Conservation (phyloP, 2,329 filamentous ascomycete species). For the Magnaporthiopsis rhizophila region DNA sequence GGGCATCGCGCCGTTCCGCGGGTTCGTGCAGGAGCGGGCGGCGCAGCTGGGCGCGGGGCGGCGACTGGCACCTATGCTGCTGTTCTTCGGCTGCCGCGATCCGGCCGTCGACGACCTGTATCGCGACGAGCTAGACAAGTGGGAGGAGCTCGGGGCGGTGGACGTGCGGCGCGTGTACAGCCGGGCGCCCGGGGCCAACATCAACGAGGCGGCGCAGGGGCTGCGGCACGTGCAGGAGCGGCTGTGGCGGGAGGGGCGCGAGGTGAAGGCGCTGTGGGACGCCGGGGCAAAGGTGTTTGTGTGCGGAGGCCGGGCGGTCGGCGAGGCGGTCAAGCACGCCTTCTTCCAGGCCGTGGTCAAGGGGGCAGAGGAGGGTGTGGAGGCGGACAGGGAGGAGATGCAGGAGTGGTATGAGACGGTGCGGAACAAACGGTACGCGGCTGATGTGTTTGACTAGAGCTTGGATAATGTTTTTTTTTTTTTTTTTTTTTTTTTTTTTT, state of each 20-base stretch:
- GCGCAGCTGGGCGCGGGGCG: slow-evolving; percentile 40
- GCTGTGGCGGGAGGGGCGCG: slow-evolving; percentile 34
- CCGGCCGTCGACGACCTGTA: slow-evolving; percentile 53
- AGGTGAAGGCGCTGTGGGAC: slow-evolving; percentile 26
- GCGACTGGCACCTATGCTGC: slow-evolving; percentile 49
- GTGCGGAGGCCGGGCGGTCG: slow-evolving; percentile 45
- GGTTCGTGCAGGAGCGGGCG: slow-evolving; percentile 55
- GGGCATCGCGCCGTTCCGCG: slow-evolving; percentile 55
- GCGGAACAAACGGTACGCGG: slow-evolving; percentile 48
- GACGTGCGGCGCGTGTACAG: slow-evolving; percentile 55
- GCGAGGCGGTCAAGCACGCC: slow-evolving; percentile 29
- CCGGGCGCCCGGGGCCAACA: slow-evolving; percentile 26
- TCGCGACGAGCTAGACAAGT: slow-evolving; percentile 46
- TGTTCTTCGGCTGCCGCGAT: slow-evolving; percentile 57
- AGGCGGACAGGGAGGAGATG: slow-evolving; percentile 30
- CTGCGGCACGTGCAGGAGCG: slow-evolving; percentile 35
- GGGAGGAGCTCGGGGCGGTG: slow-evolving; percentile 54
- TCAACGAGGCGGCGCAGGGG: slow-evolving; percentile 7
- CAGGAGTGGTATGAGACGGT: slow-evolving; percentile 40
- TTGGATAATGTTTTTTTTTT: too few relatives aligned
- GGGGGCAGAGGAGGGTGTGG: slow-evolving; percentile 19
- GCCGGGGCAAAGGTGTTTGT: slow-evolving; percentile 46
- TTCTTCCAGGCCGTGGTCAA: slow-evolving; percentile 24
- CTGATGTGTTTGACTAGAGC: slow-evolving; percentile 47
- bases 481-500: too few relatives aligned